phyloP scores from a whole-genome alignment of 1,284 basidiomycete species.

The Boletellus deceptivus region DNA sequence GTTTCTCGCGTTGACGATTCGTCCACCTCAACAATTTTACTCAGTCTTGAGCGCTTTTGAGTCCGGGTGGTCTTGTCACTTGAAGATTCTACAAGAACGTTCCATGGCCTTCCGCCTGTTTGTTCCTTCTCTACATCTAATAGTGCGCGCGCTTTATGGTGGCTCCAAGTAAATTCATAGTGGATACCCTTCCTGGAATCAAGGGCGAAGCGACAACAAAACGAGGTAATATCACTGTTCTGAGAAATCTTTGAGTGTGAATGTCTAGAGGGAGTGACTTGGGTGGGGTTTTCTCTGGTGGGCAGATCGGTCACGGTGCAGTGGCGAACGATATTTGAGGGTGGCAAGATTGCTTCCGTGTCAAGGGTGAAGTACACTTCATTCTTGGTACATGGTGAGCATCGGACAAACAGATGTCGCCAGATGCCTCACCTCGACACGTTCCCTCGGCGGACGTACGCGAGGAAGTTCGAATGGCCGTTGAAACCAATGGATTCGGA shows the following conservation, averaged over 20 bases:
- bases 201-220: slow-evolving; percentile 60
- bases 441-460: slow-evolving; percentile 54
- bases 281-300: slow-evolving; percentile 14
- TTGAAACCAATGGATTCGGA: slow-evolving; percentile 71
- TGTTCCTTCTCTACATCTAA: slow-evolving; percentile 26
- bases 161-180: slow-evolving; percentile 60
- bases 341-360: slow-evolving; percentile 45
- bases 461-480: slow-evolving; percentile 58
- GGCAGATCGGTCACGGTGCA: slow-evolving; percentile 47
- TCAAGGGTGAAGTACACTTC: slow-evolving; percentile 67
- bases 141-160: slow-evolving; percentile 43
- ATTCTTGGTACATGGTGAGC: slow-evolving; percentile 43
- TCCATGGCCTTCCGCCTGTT: slow-evolving; percentile 28
- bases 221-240: slow-evolving; percentile 20
- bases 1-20: slow-evolving; percentile 15
- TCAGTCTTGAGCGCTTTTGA: slow-evolving; percentile 19
- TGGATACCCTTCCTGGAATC: slow-evolving; percentile 59
- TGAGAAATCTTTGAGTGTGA: slow-evolving; percentile 9
- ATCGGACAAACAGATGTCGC: background rate
- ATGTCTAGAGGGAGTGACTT: slow-evolving; percentile 8
- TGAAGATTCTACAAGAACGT: slow-evolving; percentile 21
- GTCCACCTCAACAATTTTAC: slow-evolving; percentile 23
- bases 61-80: slow-evolving; percentile 2
- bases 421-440: slow-evolving; percentile 47
- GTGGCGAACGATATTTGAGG: slow-evolving; percentile 48